A percentile compares a stretch with the other conserved stretches of the same genome.
These are phyloP conservation scores for Delphinella strobiligena DNA, from an alignment of 2,329 filamentous ascomycete genomes.

Conservation along the genomic window DNA sequence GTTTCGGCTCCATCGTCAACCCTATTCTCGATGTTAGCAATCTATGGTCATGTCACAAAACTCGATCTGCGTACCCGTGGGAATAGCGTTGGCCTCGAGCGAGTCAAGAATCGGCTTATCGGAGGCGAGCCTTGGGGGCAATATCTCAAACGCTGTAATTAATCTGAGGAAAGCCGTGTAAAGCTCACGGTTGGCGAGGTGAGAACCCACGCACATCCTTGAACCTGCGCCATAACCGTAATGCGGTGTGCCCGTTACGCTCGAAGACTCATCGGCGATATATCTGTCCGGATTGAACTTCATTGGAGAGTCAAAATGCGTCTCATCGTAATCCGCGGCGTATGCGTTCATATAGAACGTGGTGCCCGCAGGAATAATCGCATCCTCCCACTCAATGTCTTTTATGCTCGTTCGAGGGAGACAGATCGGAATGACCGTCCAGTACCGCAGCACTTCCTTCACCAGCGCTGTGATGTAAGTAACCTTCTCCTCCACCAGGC, in stretches of 20 bases:
- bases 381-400: constrained; percentile 56
- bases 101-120: constrained; percentile 33
- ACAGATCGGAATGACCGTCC: constrained; percentile 68
- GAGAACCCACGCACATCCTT: constrained; percentile 29
- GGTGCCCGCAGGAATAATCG: constrained; percentile 59
- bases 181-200: constrained; percentile 28
- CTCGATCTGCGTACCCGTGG: constrained; percentile 20
- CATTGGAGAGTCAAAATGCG: constrained; percentile 52
- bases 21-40: constrained; percentile 11
- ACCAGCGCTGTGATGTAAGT: constrained; percentile 67
- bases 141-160: constrained; percentile 35
- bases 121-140: constrained; percentile 25
- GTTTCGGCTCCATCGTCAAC: constrained; percentile 38
- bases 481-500: constrained; percentile 60
- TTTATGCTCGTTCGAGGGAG: constrained; percentile 61
- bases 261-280: constrained; percentile 38
- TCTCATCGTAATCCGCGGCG: constrained; percentile 59
- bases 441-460: constrained; percentile 68
- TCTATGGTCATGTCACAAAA: not conserved
- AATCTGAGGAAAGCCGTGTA: constrained; percentile 37
- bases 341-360: constrained; percentile 75
- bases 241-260: constrained; percentile 31
- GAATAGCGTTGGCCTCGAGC: constrained; percentile 33
- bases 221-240: constrained; percentile 35
- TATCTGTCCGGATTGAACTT: constrained; percentile 62